Conservation (phyloP, 2,329 filamentous ascomycete species). For the Ceratocystis harringtonii region DNA sequence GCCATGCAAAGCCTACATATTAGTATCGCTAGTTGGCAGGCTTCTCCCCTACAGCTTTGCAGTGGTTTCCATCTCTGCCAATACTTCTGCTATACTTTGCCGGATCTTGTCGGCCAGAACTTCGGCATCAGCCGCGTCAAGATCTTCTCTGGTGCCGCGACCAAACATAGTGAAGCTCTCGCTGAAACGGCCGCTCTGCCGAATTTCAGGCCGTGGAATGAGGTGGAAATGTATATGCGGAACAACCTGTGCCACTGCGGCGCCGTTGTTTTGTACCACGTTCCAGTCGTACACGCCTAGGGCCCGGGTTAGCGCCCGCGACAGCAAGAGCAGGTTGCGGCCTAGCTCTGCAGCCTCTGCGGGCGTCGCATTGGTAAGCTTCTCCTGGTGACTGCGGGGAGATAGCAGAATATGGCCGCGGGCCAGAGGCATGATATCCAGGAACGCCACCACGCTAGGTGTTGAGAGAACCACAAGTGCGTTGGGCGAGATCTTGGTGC, state of each 20-base stretch:
- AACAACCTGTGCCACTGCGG: conserved; percentile 79
- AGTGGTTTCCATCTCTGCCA: conserved; percentile 29
- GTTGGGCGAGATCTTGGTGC: conserved; percentile 27
- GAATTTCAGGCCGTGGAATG: conserved; percentile 64
- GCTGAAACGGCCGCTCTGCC: conserved; percentile 36
- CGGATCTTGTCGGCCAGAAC: conserved; percentile 42
- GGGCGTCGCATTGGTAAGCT: conserved; percentile 47
- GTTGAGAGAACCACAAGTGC: conserved; percentile 63
- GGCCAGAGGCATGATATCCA: conserved; percentile 84
- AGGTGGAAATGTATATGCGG: conserved; percentile 91
- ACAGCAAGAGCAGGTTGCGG: conserved; percentile 53
- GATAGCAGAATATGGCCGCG: conserved; percentile 71
- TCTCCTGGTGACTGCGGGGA: conserved; percentile 61
- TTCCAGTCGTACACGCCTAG: conserved; percentile 79
- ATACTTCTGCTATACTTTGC: conserved; percentile 32
- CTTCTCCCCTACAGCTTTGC: background rate
- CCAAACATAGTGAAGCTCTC: conserved; percentile 76
- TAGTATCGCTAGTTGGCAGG: too few relatives aligned
- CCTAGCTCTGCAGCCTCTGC: conserved; percentile 53
- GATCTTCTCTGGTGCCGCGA: conserved; percentile 52
- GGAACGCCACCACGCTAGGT: conserved; percentile 63
- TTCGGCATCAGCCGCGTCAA: conserved; percentile 60
- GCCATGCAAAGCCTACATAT: too few relatives aligned
- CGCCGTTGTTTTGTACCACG: conserved; percentile 89
- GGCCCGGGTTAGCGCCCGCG: conserved; percentile 50